Base-by-base conservation (phyloP, 2,329 filamentous ascomycete species). In the Colletotrichum somersetense region DNA sequence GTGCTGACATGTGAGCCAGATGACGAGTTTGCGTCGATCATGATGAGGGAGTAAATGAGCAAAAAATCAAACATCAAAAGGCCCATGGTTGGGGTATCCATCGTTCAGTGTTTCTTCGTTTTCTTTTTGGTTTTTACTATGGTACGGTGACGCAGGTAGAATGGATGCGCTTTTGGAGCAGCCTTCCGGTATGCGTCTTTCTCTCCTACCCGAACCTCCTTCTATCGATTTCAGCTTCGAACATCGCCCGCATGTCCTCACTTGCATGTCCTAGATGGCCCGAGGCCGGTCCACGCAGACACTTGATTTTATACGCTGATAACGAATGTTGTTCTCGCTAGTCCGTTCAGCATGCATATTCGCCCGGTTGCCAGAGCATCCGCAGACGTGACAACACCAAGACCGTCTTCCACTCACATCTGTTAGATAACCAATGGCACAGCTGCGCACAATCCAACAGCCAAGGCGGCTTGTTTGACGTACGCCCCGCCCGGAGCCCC, bases 11-110 rank as follows among this genome's bases (percentile, higher is more conserved):
- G 11, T n/a, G 14, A 16, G 3, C 26, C 77, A 96, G 93, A 96
- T 86, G 96, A 96, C 86, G 93, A 96, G 85, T 96, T 96, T 81
- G 93, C 96, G 78, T 93, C 96, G 86, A 91, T 96, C 81, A 96
- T 96, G 93, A 96, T 96, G 93, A 93, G 96, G 88, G 96, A 96
- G 88, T 96, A 93, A 88, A 48, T n/a, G 12, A 48, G 2, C 44
- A 20, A 44, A 46, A 46, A 46, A 10, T 18, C 11, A 48, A 23
- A 26, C 56, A 26, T 26, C 30, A 26, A 35, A 62, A 46, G 50
- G 53, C 46, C 59, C 18, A 23, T n/a, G 64, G 33, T 52, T 44
- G 64, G 52, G 59, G 64, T 69, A 59, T 62, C 50, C 67, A 56
- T 64, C 38, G 20, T 69, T 42, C 46, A 48, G 52, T 68, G 26